These are phyloP conservation scores for Fraxinus velutina DNA, from an alignment of 305 asterid species.

Conservation along the genomic window DNA sequence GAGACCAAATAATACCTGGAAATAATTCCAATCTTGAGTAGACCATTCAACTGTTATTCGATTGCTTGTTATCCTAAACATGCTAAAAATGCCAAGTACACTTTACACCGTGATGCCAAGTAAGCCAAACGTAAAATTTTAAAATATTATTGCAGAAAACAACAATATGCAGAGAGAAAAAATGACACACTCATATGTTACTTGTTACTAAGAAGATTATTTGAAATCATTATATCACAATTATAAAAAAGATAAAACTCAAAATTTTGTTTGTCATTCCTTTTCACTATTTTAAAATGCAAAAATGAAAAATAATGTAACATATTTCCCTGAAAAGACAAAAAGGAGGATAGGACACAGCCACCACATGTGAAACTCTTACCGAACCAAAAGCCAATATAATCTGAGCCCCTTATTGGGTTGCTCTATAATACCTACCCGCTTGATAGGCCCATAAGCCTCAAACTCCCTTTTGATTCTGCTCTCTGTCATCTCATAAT, in stretches of 20 bases:
- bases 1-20: conserved; percentile 50
- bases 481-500: conserved; percentile 91
- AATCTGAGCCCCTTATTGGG: conserved; percentile 29
- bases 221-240: conserved; percentile 7
- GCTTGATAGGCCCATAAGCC: conserved; percentile 96
- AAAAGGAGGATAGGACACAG: conserved; percentile 16
- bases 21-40: conserved; percentile 30
- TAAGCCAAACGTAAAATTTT: not conserved
- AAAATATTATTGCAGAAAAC: conserved; percentile 17
- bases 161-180: not conserved
- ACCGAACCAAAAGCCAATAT: conserved; percentile 65
- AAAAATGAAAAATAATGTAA: not conserved
- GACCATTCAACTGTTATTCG: conserved; percentile 30
- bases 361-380: conserved; percentile 53
- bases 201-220: conserved; percentile 6
- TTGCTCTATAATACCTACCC: conserved; percentile 89
- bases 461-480: conserved; percentile 93
- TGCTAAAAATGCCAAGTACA: conserved; percentile 8
- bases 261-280: not conserved
- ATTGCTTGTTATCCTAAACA: conserved; percentile 20
- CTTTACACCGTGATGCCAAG: not conserved
- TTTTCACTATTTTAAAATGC: not conserved
- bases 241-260: not conserved
- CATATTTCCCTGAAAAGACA: conserved; percentile 2
- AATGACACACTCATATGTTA: not conserved